Base-by-base conservation (phyloP, 305 asterid genomes). In the Coffea humblotiana region DNA sequence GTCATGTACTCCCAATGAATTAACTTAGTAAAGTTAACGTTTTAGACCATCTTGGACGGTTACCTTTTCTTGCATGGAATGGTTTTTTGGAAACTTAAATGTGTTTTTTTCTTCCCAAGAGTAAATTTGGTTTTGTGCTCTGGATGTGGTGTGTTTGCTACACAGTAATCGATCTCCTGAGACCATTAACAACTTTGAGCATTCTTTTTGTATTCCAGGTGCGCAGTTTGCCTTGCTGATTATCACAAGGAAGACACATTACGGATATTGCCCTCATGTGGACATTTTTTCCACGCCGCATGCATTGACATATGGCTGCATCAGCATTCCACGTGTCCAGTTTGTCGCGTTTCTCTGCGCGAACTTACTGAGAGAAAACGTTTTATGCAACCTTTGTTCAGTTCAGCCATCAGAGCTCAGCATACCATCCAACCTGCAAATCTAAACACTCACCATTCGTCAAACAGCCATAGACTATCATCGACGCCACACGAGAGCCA, bases 291-390 rank as follows among this genome's bases (percentile, higher is more conserved):
- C 58, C 99, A 95, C 67, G 88, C 91, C 21, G 83, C 85, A 0
- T 95, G 99, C 69, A 93, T 95, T 4, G 94, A 91, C 72, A 86
- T 89, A 79, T 95, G 99, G 99, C 85, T 95, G 56, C 92, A 90
- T 75, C 92, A 90, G 88, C 92, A 88, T 35, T 87, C 91, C 27
- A 93, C 97, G 0, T 95, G 99, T 76, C 99, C 99, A 7, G 92
- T 95, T 16, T 95, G 90, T 80, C 89, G 90, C 35, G 64, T 88
- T 60, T 88, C 89, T 61, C 79, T 88, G 3, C 89, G 88, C 1
- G 85, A 85, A 14, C 79, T 77, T 75, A 64, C 85, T 14, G 89
- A 84, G 68, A 88, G 66, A 69, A 85, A 73, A 70, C 78, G 85
- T 7, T 78, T 78, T 45, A 80, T 84, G 86, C 85, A 79, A 74